Percentiles rank a stretch among this genome's conserved stretches.
phyloP scores from a whole-genome alignment of 352 stramenopile species.

The Globisporangium parvum region DNA sequence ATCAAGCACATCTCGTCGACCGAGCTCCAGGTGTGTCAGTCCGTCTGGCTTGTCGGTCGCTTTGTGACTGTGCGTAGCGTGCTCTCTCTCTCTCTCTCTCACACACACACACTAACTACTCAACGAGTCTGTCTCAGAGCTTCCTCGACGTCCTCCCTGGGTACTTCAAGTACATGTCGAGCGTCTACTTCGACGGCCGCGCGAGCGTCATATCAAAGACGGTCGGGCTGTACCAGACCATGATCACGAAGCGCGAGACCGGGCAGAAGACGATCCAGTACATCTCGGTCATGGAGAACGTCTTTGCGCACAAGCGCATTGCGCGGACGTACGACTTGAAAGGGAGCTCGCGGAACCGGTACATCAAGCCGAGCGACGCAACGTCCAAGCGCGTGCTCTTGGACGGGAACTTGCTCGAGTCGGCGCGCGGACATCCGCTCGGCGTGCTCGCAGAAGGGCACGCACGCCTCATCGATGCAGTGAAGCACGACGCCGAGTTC shows the following conservation, averaged over 20 bases:
- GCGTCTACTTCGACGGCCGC: conserved; percentile 93
- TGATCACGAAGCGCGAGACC: conserved; percentile 89
- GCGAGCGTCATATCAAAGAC: conserved; percentile 96
- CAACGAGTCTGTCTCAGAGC: no score
- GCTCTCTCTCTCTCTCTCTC: neutral
- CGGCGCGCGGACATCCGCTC: conserved; percentile 70
- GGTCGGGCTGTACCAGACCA: conserved; percentile 97
- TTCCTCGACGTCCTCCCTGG: conserved; percentile 69
- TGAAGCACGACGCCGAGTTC: conserved; percentile 97
- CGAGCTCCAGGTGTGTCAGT: conserved; percentile 92
- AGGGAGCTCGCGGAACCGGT: conserved; percentile 93
- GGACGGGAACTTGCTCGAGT: conserved; percentile 83
- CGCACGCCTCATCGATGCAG: conserved; percentile 71
- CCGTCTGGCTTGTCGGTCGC: neutral
- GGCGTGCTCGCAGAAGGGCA: conserved; percentile 70
- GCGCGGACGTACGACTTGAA: conserved; percentile 98
- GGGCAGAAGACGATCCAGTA: conserved; percentile 88
- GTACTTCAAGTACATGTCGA: conserved; percentile 98
- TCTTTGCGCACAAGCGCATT: conserved; percentile 94
- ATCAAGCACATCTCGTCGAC: conserved; percentile 97
- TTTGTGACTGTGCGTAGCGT: no score
- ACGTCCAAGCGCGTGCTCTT: conserved; percentile 53
- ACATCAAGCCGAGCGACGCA: conserved; percentile 47
- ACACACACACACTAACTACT: neutral
- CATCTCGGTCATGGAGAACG: conserved; percentile 95